Conservation (phyloP, 2,329 filamentous ascomycete species). For the Dactylonectria macrodidyma region DNA sequence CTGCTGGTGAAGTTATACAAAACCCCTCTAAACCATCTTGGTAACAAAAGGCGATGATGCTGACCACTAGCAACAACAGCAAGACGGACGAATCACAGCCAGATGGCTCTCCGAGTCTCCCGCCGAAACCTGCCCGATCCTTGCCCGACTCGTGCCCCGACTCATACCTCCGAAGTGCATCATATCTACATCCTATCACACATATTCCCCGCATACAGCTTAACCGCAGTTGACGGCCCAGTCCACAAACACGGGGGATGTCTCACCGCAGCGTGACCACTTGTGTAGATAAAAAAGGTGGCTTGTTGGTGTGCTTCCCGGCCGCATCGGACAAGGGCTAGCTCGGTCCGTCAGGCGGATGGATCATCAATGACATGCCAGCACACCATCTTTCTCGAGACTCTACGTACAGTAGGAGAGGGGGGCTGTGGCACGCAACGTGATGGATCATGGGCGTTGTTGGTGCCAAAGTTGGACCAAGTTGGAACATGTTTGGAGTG, state of each 20-base stretch:
- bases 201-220: conserved; percentile 9
- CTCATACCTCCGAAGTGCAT: conserved; percentile 10
- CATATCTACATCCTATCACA: conserved; percentile 12
- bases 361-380: conserved; percentile 3
- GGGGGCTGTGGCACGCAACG: conserved; percentile 27
- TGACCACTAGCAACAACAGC: not conserved
- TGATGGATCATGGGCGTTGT: conserved; percentile 1
- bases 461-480: no score
- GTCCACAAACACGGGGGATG: conserved; percentile 11
- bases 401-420: conserved; percentile 25
- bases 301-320: conserved; percentile 5
- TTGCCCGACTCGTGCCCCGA: not conserved
- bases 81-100: conserved; percentile 3
- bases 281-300: not conserved
- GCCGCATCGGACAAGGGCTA: not conserved
- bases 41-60: not conserved
- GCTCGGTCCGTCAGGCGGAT: not conserved
- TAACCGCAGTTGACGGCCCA: conserved; percentile 23
- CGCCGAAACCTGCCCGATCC: conserved; percentile 9
- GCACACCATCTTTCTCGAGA: conserved; percentile 4
- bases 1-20: not conserved
- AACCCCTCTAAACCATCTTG: not conserved
- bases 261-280: conserved; percentile 6
- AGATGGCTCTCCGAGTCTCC: conserved; percentile 26
- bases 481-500: conserved; percentile 8